A percentile compares a stretch with the other conserved stretches of the same genome.
phyloP scores from a whole-genome alignment of 805 yeast genomes.

The Candida boleticola region DNA sequence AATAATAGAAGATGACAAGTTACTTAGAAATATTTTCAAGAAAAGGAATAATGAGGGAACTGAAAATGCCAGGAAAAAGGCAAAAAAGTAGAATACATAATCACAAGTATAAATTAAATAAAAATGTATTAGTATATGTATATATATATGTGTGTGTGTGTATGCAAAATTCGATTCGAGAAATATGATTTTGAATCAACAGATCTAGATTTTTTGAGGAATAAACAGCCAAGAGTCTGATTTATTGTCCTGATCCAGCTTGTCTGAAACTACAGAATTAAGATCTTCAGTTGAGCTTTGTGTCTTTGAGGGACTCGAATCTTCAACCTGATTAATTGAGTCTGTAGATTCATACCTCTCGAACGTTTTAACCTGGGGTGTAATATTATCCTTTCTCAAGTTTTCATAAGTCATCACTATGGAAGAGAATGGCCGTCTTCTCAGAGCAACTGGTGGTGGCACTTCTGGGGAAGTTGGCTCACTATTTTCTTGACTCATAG shows the following conservation, averaged over 20 bases:
- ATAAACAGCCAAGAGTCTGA: slow-evolving; percentile 3
- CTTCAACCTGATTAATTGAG: neutral
- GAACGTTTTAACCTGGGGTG: no score
- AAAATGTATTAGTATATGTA: neutral
- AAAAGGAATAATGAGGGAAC: slow-evolving; percentile 25
- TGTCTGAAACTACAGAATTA: neutral
- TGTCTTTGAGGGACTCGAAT: neutral
- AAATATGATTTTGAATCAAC: neutral
- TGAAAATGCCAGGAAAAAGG: slow-evolving; percentile 6
- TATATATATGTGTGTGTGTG: neutral
- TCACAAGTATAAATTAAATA: slow-evolving; percentile 8
- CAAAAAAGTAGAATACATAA: slow-evolving; percentile 13
- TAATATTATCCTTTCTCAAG: neutral
- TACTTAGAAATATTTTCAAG: slow-evolving; percentile 58
- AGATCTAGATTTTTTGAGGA: neutral
- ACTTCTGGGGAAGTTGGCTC: neutral
- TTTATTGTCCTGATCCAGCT: neutral
- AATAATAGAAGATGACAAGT: slow-evolving; percentile 56
- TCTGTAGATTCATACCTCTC: slow-evolving; percentile 1
- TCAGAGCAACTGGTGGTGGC: neutral
- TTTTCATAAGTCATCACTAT: neutral
- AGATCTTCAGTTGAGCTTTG: neutral
- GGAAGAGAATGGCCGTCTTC: neutral
- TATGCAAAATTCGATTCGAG: neutral
- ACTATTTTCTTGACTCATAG: neutral